phyloP scores from a whole-genome alignment of 2,329 filamentous ascomycete genomes.

The Ophidiomyces ophidiicola region DNA sequence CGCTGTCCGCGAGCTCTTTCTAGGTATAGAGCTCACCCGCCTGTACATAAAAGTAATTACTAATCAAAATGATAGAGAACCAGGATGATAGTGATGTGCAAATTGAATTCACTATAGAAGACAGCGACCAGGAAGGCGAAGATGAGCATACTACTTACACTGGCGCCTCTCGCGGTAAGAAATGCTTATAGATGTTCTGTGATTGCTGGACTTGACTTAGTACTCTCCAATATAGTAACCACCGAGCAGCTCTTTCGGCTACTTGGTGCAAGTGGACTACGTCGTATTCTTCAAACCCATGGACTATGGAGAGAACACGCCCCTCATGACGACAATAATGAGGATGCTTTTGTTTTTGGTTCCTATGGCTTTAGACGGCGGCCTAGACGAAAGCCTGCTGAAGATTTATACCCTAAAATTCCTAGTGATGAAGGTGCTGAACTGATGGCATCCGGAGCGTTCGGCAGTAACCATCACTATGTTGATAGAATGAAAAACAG shows the following conservation, averaged over 20 bases:
- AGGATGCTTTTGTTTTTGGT: constrained; percentile 16
- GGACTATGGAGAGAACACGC: constrained; percentile 20
- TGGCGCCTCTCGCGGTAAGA: constrained; percentile 19
- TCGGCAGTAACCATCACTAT: constrained; percentile 56
- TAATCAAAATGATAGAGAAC: constrained; percentile 11
- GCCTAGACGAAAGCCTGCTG: constrained; percentile 34
- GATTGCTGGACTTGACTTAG: background rate
- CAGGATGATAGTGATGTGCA: constrained; percentile 19
- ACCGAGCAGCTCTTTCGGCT: constrained; percentile 41
- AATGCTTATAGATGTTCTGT: background rate
- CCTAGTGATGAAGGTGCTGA: constrained; percentile 64
- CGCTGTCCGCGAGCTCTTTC: constrained; percentile 16
- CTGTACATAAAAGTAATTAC: background rate
- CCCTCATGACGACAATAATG: constrained; percentile 17
- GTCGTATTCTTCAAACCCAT: constrained; percentile 38
- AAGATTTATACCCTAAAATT: constrained; percentile 61
- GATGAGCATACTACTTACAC: constrained; percentile 12
- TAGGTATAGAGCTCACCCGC: constrained; percentile 13
- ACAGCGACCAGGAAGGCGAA: constrained; percentile 15
- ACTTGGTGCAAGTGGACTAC: constrained; percentile 42
- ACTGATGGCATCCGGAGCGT: constrained; percentile 71
- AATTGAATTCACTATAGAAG: constrained; percentile 23
- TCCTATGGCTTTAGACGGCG: constrained; percentile 30
- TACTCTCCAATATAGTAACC: constrained; percentile 20
- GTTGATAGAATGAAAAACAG: constrained; percentile 42